Evolutionary conservation across 331 rosid species (phyloP).

Genomic region (Quercus phellos): DNA sequence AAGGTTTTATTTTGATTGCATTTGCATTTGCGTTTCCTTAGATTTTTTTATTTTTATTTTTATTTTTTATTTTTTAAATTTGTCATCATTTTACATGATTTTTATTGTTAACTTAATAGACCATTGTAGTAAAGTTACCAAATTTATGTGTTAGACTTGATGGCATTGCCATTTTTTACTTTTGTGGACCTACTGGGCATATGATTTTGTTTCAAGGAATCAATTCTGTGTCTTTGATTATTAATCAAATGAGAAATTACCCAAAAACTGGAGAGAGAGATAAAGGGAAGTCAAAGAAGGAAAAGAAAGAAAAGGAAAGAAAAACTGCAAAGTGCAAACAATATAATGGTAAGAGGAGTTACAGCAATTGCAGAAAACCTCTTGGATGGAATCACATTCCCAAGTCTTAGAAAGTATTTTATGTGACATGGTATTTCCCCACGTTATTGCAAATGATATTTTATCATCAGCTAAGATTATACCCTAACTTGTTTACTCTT

Average conservation of each 20-base stretch:
- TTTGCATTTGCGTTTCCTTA: not conserved
- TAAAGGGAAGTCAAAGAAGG: not conserved
- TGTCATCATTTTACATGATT: not conserved
- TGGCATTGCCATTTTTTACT: not conserved
- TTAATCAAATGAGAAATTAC: not conserved
- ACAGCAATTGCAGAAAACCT: not conserved
- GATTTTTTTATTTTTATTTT: not conserved
- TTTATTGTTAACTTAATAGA: not conserved
- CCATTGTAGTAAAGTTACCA: not conserved
- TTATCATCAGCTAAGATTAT: not conserved
- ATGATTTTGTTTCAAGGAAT: not conserved
- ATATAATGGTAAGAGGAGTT: not conserved
- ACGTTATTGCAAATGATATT: not conserved
- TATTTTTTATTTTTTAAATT: not conserved
- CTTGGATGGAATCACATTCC: not conserved
- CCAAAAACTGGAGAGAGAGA: not conserved
- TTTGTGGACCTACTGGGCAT: not conserved
- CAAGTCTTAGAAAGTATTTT: not conserved
- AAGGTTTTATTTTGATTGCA: conserved; percentile 9
- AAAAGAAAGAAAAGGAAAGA: not conserved
- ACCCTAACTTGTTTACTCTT: too few relatives aligned
- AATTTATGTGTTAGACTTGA: not conserved
- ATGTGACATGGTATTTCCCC: not conserved
- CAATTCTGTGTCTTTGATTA: not conserved
- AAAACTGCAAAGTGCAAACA: not conserved